Base-by-base conservation (phyloP, 176 grass and related monocot genomes). In the Calamus simplicifolius region DNA sequence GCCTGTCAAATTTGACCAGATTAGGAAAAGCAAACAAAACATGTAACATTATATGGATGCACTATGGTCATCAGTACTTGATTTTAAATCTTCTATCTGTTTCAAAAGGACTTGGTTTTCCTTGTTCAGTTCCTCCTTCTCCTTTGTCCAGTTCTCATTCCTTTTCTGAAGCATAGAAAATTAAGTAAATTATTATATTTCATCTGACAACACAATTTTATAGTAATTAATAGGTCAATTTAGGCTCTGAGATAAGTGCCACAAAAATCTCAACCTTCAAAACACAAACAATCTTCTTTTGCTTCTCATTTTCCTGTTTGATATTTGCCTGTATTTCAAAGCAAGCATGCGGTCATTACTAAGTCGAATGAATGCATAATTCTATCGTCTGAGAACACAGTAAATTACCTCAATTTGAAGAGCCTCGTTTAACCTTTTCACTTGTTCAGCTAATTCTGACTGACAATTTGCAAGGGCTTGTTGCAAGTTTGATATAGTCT, bases 21-120 rank as follows among this genome's bases (percentile, higher is more conserved):
- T 54, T 75, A 66, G 63, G 19, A 69, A 66, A 68, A 18, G 75
- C 0, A 31, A 62, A 71, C 58, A 43, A 59, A 23, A 55, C 14
- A 38, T 75, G 23, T 66, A 49, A 50, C 30, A 18, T 16, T 58
- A 35, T 63, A 18, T 18, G 50, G 19, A 69, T 0, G 55, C 25
- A 30, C 61, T 6, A 18, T n/a, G 25, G 43, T 55, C 49, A 60
- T 43, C 12, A 43, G 13, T 91, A 98, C 93, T 80, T 82, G 93
- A 92, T 92, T 89, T 98, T 27, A 83, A 76, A 66, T 89, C 93
- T 72, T 98, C 93, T 48, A 98, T 89, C 71, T 89, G 84, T 69
- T 98, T 98, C 64, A 58, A 59, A 43, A 88, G 71, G 57, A 48
- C 73, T 72, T 81, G 70, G 52, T 88, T 93, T 76, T 88, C 84